Percentiles rank a stretch among this genome's conserved stretches.
Evolutionary conservation across 495 filamentous ascomycete genomes (phyloP).

Genomic region (Hypoxylon fragiforme): DNA sequence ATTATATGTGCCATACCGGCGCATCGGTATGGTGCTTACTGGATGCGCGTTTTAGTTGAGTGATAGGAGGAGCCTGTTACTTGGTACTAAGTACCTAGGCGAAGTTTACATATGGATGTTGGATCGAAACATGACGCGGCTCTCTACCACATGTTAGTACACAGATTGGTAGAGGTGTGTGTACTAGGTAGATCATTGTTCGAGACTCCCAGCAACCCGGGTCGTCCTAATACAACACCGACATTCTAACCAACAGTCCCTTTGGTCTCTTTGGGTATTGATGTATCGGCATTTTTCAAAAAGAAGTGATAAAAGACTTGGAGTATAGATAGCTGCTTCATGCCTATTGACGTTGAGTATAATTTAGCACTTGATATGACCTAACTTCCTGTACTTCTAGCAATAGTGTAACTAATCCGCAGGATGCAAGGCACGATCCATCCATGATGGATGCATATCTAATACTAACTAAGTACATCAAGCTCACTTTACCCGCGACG

Average conservation of each 20-base stretch:
- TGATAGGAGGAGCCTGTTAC: neutral
- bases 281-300: too few species aligned
- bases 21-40: neutral
- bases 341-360: too few species aligned
- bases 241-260: conserved; percentile 1
- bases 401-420: conserved; percentile 18
- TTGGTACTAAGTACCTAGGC: neutral
- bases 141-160: conserved; percentile 1
- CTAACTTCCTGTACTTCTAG: conserved; percentile 3
- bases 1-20: too few species aligned
- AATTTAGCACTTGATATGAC: neutral
- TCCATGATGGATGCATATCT: conserved; percentile 7
- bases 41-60: neutral
- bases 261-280: neutral
- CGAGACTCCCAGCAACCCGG: conserved; percentile 23
- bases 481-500: conserved; percentile 15
- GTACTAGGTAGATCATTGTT: too few species aligned
- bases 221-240: conserved; percentile 15
- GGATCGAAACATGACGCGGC: neutral
- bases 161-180: neutral
- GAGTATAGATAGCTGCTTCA: too few species aligned
- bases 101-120: neutral
- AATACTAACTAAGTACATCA: neutral
- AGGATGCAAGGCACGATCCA: conserved; percentile 35
- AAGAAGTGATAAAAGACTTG: too few species aligned